Base-by-base conservation (phyloP, 768 basidiomycete genomes). In the Phallus indusiatus region DNA sequence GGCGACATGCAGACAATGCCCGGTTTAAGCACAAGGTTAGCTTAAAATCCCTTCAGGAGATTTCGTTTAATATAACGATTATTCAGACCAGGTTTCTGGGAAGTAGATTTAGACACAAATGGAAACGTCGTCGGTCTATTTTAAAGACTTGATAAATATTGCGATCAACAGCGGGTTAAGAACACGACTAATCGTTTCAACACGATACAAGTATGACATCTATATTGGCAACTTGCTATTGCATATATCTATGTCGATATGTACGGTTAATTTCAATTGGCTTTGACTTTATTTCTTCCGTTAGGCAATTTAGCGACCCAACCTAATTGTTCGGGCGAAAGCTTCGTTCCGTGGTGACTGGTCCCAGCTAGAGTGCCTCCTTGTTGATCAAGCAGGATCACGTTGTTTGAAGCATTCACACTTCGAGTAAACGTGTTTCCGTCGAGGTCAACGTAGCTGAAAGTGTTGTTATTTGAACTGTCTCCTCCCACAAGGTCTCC, bases 1-100 rank as follows among this genome's bases (percentile, higher is more conserved):
- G 91, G 90, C 42, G 92, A 94, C 70, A 97, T 99, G 90, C 88
- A 91, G 71, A 97, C 94, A 58, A 95, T 99, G 92, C 95, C 95
- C 48, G 95, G 94, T 64, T 81, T 96, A 47, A 90, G 86, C 22
- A 96, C 92, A 60, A 70, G 90, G 88, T 84, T 60, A 64, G 74
- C 61, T 35, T 3, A 4, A 46, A 17, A 22, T 22, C 8, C 35
- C 22, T 16, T 42, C 8, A 62, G 56, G 63, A 66, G 58, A 64
- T 58, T 48, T n/a, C 8, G 24, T 35, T 11, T 28, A 46, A 6
- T 51, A 22, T 56, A 17, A 61, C 35, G 21, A 35, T 9, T 33
- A 57, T 47, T 36, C 37, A 53, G 55, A 64, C n/a, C 61, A 84
- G 86, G 89, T 18, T 93, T 93, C 78, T 93, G 90, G 90, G 90